Evolutionary conservation across 2,329 filamentous ascomycete species (phyloP).

Genomic region (Pestalotiopsis sp.): DNA sequence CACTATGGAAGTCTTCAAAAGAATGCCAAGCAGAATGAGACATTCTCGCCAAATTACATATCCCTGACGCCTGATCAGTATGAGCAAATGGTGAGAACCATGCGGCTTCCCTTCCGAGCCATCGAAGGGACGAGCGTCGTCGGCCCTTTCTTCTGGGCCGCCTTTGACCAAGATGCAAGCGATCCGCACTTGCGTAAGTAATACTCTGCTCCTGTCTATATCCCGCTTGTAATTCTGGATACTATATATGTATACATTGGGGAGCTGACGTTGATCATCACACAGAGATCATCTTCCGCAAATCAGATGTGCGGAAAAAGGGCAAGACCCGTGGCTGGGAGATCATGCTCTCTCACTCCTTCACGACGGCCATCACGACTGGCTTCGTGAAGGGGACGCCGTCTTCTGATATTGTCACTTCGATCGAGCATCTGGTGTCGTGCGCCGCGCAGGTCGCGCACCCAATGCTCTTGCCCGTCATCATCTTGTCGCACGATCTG

Average conservation of each 20-base stretch:
- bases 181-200: constrained; percentile 59
- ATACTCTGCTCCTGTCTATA: not conserved
- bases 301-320: constrained; percentile 69
- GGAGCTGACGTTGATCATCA: not conserved
- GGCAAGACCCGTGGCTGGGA: constrained; percentile 67
- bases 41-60: constrained; percentile 58
- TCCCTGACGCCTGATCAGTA: constrained; percentile 55
- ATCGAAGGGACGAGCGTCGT: constrained; percentile 63
- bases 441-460: constrained; percentile 56
- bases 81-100: constrained; percentile 55
- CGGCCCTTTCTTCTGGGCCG: constrained; percentile 66
- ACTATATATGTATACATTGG: not conserved
- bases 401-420: constrained; percentile 54
- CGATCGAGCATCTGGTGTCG: constrained; percentile 52
- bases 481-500: constrained; percentile 62
- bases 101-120: constrained; percentile 57
- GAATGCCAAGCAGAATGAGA: constrained; percentile 58
- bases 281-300: constrained; percentile 63
- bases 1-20: constrained; percentile 51
- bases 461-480: constrained; percentile 60
- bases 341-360: constrained; percentile 62
- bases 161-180: constrained; percentile 57
- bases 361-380: constrained; percentile 57
- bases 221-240: not conserved
- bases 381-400: constrained; percentile 65